Conservation (phyloP, 257 asterid species). For the Solanum arcanum region DNA sequence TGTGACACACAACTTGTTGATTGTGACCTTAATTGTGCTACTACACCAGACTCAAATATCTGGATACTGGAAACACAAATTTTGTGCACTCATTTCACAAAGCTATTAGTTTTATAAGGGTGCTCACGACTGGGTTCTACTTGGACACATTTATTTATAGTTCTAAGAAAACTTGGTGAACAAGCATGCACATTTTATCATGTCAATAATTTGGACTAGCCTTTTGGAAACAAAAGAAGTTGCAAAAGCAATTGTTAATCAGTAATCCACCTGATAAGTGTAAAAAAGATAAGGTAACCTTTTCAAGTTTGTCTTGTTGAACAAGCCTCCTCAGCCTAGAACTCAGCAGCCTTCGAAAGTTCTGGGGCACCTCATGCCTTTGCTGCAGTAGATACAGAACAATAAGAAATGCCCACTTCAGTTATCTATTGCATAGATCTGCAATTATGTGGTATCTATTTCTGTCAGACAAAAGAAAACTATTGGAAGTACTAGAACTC, state of each 20-base stretch:
- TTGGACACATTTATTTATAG: not conserved
- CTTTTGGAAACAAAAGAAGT: not conserved
- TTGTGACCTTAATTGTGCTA: not conserved
- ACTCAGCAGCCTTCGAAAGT: slow-evolving; percentile 64
- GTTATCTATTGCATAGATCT: not conserved
- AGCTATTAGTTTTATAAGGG: not conserved
- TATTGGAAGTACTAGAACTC: not conserved
- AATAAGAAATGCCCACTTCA: not conserved
- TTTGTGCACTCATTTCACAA: not conserved
- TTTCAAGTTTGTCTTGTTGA: slow-evolving; percentile 76
- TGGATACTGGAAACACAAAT: not conserved
- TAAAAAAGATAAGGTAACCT: slow-evolving; percentile 27
- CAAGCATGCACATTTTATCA: not conserved
- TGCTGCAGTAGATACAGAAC: slow-evolving; percentile 34
- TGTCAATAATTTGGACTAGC: not conserved
- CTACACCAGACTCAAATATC: not conserved
- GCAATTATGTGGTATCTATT: not conserved
- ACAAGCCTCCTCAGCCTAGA: slow-evolving; percentile 82
- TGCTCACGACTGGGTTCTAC: not conserved
- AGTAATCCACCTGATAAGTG: not conserved
- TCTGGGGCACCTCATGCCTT: slow-evolving; percentile 67
- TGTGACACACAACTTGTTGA: not conserved
- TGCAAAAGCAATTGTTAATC: not conserved
- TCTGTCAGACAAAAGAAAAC: not conserved
- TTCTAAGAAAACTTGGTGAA: not conserved